Conservation (phyloP, 169 alveolate genomes). For the Plasmodium coatneyi region DNA sequence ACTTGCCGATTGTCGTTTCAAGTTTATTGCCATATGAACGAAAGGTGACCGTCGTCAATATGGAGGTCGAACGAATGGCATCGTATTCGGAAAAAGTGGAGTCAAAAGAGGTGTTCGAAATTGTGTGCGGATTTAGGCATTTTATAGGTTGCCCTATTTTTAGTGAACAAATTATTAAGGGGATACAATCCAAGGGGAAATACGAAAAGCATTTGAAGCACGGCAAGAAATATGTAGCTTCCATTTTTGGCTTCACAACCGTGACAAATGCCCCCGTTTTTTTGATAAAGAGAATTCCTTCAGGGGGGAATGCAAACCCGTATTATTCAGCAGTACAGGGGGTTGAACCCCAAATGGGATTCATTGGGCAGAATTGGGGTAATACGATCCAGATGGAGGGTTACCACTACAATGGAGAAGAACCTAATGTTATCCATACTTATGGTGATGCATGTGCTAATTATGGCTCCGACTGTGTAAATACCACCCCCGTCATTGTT, state of each 20-base stretch:
- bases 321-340: not conserved
- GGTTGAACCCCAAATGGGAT: not conserved
- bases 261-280: constrained; percentile 83
- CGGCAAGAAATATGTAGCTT: constrained; percentile 83
- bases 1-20: constrained; percentile 88
- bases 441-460: not conserved
- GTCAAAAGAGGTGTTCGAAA: constrained; percentile 87
- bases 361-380: not conserved
- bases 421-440: not conserved
- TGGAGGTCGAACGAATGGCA: constrained; percentile 85
- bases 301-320: not conserved
- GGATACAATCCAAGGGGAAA: constrained; percentile 81
- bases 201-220: constrained; percentile 72
- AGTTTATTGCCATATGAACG: constrained; percentile 94
- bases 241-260: constrained; percentile 85
- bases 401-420: not conserved
- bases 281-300: constrained; percentile 9
- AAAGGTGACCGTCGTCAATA: constrained; percentile 93
- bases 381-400: not conserved
- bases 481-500: constrained; percentile 19
- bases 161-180: constrained; percentile 80
- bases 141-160: constrained; percentile 85
- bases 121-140: constrained; percentile 94
- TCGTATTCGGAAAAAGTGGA: constrained; percentile 81
- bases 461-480: not conserved